Base-by-base conservation (phyloP, 2,329 filamentous ascomycete genomes). In the Penicillium vulpinum region DNA sequence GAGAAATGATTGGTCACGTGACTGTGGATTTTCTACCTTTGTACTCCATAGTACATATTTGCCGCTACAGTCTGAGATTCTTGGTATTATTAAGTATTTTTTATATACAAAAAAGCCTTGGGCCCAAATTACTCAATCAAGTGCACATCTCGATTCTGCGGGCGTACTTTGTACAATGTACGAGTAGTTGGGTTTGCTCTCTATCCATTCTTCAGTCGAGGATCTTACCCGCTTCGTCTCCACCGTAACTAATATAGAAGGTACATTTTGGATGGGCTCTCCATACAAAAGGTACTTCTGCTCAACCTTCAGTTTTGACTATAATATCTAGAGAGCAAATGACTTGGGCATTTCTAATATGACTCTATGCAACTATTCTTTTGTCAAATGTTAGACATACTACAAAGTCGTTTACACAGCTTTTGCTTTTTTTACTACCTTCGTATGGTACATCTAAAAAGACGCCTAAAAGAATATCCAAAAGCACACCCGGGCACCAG, bases 1-100 rank as follows among this genome's bases (percentile, higher is more conserved):
- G 51, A 63, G 57, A 55, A 56, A 64, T 57, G 28, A 26, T 8
- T 1, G 6, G 41, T 65, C 63, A 66, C 63, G 63, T 66, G 63
- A 58, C 39, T 4, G 0, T 21, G 2, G 2, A 43, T 36, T 39
- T 51, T 43, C 38, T 26, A n/a, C n/a, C n/a, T n/a, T n/a, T n/a
- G n/a, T n/a, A n/a, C n/a, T n/a, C n/a, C n/a, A n/a, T n/a, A n/a
- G n/a, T n/a, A n/a, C n/a, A 9, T 6, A 47, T 40, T 22, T 13
- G 43, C 22, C 24, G 5, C 44, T 4, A 18, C 8, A 7, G n/a
- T 15, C 29, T 44, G 16, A 29, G n/a, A n/a, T 44, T 29, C 26
- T n/a, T 35, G 15, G 6, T 9, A 3, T 31, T 47, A 13, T 22
- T 7, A 16, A 15, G n/a, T 45, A n/a, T 29, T 5, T 24, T 35